Conservation (phyloP, 2,329 filamentous ascomycete genomes). For the Ceratocystis eucalypticola region DNA sequence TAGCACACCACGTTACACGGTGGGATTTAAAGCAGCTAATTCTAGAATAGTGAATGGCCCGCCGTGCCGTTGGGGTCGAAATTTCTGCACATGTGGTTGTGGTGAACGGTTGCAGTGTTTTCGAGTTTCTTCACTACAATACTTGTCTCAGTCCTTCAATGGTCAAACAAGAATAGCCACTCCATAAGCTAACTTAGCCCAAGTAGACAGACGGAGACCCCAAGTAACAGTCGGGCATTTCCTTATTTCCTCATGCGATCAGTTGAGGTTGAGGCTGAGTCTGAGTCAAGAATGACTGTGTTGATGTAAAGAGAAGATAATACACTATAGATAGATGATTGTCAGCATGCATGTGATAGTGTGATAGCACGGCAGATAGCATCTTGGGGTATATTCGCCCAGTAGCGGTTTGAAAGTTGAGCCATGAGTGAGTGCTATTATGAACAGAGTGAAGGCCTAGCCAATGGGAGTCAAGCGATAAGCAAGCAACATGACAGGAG, state of each 20-base stretch:
- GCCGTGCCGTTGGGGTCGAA: too few species aligned
- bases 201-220: background rate
- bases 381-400: background rate
- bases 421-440: constrained; percentile 10
- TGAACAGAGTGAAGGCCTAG: background rate
- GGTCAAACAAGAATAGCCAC: too few species aligned
- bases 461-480: constrained; percentile 12
- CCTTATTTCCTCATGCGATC: background rate
- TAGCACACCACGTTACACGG: background rate
- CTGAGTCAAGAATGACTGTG: background rate
- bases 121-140: too few species aligned
- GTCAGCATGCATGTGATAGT: background rate
- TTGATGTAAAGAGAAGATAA: too few species aligned
- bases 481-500: constrained; percentile 3
- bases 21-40: background rate
- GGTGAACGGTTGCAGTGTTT: too few species aligned
- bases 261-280: background rate
- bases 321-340: background rate
- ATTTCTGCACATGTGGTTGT: too few species aligned
- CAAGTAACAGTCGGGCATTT: background rate
- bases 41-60: too few species aligned
- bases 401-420: background rate
- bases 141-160: too few species aligned
- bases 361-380: background rate
- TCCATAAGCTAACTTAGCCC: too few species aligned